phyloP scores from a whole-genome alignment of 345 rosid genomes.

The Gossypium arboreum region DNA sequence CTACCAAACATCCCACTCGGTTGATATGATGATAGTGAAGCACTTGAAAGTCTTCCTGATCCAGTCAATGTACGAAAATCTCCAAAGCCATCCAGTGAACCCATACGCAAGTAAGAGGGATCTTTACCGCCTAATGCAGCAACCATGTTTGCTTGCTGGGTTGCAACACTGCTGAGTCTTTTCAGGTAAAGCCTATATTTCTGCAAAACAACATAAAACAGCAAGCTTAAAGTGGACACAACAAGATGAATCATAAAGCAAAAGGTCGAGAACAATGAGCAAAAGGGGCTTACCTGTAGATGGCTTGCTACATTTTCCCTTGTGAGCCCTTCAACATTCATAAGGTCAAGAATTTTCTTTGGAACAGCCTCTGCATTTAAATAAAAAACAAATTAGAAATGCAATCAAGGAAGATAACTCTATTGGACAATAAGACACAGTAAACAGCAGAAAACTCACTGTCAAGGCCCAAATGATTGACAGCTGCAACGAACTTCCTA shows the following conservation, averaged over 20 bases:
- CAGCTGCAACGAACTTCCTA: slow-evolving; percentile 78
- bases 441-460: slow-evolving; percentile 48
- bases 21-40: slow-evolving; percentile 48
- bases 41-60: slow-evolving; percentile 49
- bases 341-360: slow-evolving; percentile 82
- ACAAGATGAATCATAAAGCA: not conserved
- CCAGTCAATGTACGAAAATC: slow-evolving; percentile 44
- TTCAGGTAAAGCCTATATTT: slow-evolving; percentile 83
- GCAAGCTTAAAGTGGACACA: not conserved
- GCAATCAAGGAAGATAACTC: not conserved
- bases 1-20: slow-evolving; percentile 43
- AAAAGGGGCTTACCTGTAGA: slow-evolving; percentile 56
- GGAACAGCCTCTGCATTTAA: slow-evolving; percentile 84
- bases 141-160: slow-evolving; percentile 53
- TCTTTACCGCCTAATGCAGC: slow-evolving; percentile 59
- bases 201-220: slow-evolving; percentile 35
- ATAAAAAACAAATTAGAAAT: slow-evolving; percentile 7
- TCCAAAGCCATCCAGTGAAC: slow-evolving; percentile 49
- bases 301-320: slow-evolving; percentile 99
- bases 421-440: slow-evolving; percentile 1
- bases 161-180: slow-evolving; percentile 40
- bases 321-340: slow-evolving; percentile 86
- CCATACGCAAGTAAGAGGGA: slow-evolving; percentile 43
- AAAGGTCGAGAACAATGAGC: not conserved
- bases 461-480: slow-evolving; percentile 73